Percentiles rank a stretch among this genome's conserved stretches.
Conservation (phyloP, 108 stramenopile genomes). For the Nitzschia inconspicua region DNA sequence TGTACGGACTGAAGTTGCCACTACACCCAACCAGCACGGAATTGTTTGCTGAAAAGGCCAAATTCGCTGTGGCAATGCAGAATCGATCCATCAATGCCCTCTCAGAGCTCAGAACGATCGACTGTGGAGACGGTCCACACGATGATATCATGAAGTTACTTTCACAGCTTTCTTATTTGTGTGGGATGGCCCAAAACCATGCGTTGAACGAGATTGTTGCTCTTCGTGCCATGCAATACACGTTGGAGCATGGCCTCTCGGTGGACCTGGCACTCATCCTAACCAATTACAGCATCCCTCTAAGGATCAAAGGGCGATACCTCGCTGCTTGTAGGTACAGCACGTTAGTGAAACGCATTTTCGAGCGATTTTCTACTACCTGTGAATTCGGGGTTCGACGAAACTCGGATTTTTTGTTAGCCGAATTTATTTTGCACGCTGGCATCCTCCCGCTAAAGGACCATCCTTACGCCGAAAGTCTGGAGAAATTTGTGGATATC, state of each 20-base stretch:
- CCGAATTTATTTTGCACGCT: too few species aligned
- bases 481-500: slow-evolving; percentile 10
- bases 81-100: not conserved
- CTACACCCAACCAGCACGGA: not conserved
- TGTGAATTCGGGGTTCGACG: too few species aligned
- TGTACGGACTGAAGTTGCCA: not conserved
- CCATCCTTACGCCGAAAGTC: slow-evolving; percentile 11
- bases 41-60: not conserved
- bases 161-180: not conserved
- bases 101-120: not conserved
- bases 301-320: slow-evolving; percentile 13
- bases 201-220: slow-evolving; percentile 5
- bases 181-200: slow-evolving; percentile 13
- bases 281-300: slow-evolving; percentile 3
- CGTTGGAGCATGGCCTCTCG: slow-evolving; percentile 12
- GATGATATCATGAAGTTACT: slow-evolving; percentile 18
- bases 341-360: slow-evolving; percentile 2
- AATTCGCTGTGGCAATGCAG: not conserved
- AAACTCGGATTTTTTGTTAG: too few species aligned
- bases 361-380: slow-evolving; percentile 19
- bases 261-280: slow-evolving; percentile 14
- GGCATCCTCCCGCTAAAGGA: slow-evolving; percentile 11
- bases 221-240: slow-evolving; percentile 13
- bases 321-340: slow-evolving; percentile 11
- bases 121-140: too few species aligned